These are phyloP conservation scores for Alternaria sp. DNA, from an alignment of 2,329 filamentous ascomycete species.

Conservation along the genomic window DNA sequence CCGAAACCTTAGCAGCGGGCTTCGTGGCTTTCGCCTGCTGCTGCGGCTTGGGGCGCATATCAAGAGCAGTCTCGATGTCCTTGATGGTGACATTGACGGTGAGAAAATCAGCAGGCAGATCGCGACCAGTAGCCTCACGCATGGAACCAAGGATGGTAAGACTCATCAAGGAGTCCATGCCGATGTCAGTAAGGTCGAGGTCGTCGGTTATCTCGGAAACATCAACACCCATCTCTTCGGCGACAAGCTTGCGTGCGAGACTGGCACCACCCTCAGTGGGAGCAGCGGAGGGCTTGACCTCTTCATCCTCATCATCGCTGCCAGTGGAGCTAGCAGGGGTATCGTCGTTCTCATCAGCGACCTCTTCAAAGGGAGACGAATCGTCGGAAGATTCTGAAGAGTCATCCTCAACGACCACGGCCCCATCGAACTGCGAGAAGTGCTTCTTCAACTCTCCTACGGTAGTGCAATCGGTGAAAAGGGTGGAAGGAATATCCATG, in stretches of 20 bases:
- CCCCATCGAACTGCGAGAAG: constrained; percentile 59
- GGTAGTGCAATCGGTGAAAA: constrained; percentile 68
- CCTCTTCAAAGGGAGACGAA: constrained; percentile 53
- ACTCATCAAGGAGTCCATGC: constrained; percentile 64
- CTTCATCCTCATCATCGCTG: constrained; percentile 55
- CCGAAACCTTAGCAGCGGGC: constrained; percentile 27
- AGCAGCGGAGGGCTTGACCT: constrained; percentile 41
- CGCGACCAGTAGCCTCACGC: constrained; percentile 60
- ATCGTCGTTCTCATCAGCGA: constrained; percentile 44
- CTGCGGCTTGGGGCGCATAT: constrained; percentile 59
- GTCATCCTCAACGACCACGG: constrained; percentile 49
- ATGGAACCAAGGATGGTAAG: constrained; percentile 61
- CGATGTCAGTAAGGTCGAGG: constrained; percentile 69
- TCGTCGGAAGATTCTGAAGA: constrained; percentile 55
- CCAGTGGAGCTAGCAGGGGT: constrained; percentile 61
- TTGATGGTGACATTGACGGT: constrained; percentile 69
- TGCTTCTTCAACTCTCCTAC: constrained; percentile 69
- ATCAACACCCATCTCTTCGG: constrained; percentile 72
- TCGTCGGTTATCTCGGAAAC: constrained; percentile 63
- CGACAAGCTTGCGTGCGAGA: constrained; percentile 60
- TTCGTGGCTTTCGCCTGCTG: constrained; percentile 43
- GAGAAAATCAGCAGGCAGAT: constrained; percentile 64
- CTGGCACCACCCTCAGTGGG: constrained; percentile 53
- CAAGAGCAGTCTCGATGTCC: constrained; percentile 71
- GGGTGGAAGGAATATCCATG: constrained; percentile 65